Base-by-base conservation (phyloP, 805 yeast species). In the Candida glaebosa region DNA sequence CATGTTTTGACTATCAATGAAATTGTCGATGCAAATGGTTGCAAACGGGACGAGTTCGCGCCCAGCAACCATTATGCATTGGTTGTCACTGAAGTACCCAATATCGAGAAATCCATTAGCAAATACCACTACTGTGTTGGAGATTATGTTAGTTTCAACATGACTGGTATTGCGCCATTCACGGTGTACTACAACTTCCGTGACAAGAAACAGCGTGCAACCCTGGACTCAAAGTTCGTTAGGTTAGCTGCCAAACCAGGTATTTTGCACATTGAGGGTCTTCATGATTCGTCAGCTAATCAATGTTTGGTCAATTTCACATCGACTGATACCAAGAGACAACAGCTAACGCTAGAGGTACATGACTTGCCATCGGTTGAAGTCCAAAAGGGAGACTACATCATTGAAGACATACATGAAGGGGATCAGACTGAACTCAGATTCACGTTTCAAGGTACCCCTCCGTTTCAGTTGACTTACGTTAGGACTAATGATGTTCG, bases 391-490 rank as follows among this genome's bases (percentile, higher is more conserved):
- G 96, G 96, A n/a, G 82, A 79, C 42, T 67, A 78, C 14, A 65
- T 82, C 6, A 78, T 82, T 42, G 90, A 82, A 54, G 91, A 87
- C 59, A 86, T 93, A 33, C 95, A 89, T 54, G 95, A 88, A 57
- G 99, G 98, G 36, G 99, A 93, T 50, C 87, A 85, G 54, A 90
- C 95, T 1, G 96, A 89, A 57, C 80, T 93, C 37, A 76, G 76
- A 2, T 91, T 93, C 64, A 75, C 79, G 16, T 86, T 93, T 54
- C 76, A 77, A 25, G 99, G 99, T 12, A 77, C 81, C 0, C 96
- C 98, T 8, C 99, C 99, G 9, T 93, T 91, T 67, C 69, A 82
- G 31, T 73, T 93, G 49, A 86, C 90, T 1, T 93, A 90, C 57
- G 84, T 84, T 6, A 76, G 98, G 56, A 82, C 85, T 4, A 76